These are phyloP conservation scores for Globisporangium paroecandrum DNA, from an alignment of 352 stramenopile genomes.

Conservation along the genomic window DNA sequence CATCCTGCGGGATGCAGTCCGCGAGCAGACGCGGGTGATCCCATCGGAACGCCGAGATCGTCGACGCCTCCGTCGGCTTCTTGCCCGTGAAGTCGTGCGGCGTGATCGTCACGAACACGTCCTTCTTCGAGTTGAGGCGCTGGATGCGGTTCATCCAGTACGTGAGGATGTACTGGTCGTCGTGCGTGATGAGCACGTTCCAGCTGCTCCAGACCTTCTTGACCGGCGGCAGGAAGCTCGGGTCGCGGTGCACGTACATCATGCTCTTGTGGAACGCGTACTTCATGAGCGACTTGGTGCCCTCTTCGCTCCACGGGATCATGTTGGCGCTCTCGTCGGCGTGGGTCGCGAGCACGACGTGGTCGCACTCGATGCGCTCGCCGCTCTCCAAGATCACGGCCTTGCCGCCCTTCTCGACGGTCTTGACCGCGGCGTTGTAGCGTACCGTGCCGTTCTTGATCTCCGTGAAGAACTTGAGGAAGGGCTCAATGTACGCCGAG, in stretches of 20 bases:
- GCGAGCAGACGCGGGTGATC: constrained; percentile 81
- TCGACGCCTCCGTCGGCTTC: constrained; percentile 43
- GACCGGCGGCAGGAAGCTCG: constrained; percentile 63
- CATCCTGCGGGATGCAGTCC: constrained; percentile 82
- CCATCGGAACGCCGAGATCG: constrained; percentile 79
- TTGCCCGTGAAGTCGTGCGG: constrained; percentile 66
- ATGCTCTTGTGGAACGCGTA: constrained; percentile 87
- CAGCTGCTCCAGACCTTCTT: constrained; percentile 82
- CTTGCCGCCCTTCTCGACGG: constrained; percentile 77
- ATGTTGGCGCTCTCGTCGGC: constrained; percentile 74
- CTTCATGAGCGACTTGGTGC: constrained; percentile 67
- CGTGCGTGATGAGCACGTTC: constrained; percentile 84
- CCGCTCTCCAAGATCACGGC: constrained; percentile 64
- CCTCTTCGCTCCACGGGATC: constrained; percentile 65
- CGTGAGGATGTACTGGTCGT: constrained; percentile 84
- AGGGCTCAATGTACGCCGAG: constrained; percentile 79
- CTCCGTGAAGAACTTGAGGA: constrained; percentile 84
- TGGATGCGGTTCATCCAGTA: constrained; percentile 91
- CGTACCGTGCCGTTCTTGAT: constrained; percentile 76
- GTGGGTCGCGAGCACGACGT: constrained; percentile 82
- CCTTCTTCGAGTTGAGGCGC: constrained; percentile 79
- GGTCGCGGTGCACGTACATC: constrained; percentile 85
- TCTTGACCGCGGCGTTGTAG: constrained; percentile 65
- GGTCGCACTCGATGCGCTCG: constrained; percentile 80
- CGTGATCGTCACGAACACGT: constrained; percentile 87